phyloP scores from a whole-genome alignment of 169 alveolate genomes.

The Eimeria necatrix region DNA sequence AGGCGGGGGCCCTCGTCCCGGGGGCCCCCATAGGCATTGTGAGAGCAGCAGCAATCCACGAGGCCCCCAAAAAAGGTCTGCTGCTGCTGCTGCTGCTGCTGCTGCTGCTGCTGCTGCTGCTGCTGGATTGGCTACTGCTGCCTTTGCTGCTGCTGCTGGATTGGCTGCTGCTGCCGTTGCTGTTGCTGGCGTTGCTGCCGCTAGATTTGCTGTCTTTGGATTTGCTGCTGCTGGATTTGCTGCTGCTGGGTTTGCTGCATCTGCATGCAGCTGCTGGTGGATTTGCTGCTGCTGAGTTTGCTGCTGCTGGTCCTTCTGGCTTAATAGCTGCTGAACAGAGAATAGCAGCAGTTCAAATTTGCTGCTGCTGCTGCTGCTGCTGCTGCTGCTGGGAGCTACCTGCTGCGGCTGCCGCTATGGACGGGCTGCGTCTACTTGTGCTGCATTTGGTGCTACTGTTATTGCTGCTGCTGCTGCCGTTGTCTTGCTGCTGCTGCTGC shows the following conservation, averaged over 20 bases:
- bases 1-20: slow-evolving; percentile 94
- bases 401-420: background rate
- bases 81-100: background rate
- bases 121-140: too few species aligned
- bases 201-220: too few species aligned
- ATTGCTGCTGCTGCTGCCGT: background rate
- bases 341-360: background rate
- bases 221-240: too few species aligned
- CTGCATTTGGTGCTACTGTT: too few species aligned
- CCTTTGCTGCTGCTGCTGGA: background rate
- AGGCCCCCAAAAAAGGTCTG: background rate
- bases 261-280: background rate
- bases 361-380: too few species aligned
- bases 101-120: background rate
- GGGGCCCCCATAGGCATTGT: slow-evolving; percentile 95
- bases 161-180: background rate
- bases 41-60: slow-evolving; percentile 62
- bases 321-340: background rate
- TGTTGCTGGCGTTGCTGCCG: too few species aligned
- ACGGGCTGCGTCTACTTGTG: too few species aligned
- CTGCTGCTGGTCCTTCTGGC: background rate
- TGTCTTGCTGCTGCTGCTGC: background rate
- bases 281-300: background rate
- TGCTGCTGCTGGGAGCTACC: too few species aligned
- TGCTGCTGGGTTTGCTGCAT: background rate